These are phyloP conservation scores for Blastocystis sp. DNA, from an alignment of 352 stramenopile genomes.

Conservation along the genomic window DNA sequence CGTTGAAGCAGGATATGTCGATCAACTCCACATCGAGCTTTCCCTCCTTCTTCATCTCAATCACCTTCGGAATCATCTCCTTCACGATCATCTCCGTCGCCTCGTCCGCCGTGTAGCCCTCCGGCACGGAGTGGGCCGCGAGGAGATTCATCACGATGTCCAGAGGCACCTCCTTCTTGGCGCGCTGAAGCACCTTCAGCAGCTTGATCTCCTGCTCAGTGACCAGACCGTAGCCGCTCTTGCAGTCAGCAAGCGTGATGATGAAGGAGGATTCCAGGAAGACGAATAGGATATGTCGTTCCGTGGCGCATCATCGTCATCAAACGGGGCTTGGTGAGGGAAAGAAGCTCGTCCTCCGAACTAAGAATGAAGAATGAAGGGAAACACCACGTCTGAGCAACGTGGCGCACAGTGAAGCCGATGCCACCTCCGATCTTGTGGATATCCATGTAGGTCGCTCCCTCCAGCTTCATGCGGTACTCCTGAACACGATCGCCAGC, in stretches of 20 bases:
- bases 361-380: slow-evolving; percentile 72
- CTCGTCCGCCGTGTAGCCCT: slow-evolving; percentile 76
- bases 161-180: slow-evolving; percentile 73
- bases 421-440: slow-evolving; percentile 79
- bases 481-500: slow-evolving; percentile 81
- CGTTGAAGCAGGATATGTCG: slow-evolving; percentile 70
- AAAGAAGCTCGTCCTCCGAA: slow-evolving; percentile 76
- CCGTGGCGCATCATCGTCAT: slow-evolving; percentile 78
- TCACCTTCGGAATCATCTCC: slow-evolving; percentile 78
- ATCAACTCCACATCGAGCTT: slow-evolving; percentile 80
- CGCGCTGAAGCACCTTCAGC: slow-evolving; percentile 78
- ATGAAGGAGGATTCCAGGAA: background rate
- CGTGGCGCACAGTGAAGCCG: slow-evolving; percentile 78
- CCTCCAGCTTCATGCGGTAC: slow-evolving; percentile 82
- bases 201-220: slow-evolving; percentile 81
- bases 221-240: slow-evolving; percentile 81
- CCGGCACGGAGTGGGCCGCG: slow-evolving; percentile 78
- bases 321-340: slow-evolving; percentile 75
- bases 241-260: slow-evolving; percentile 77
- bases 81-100: slow-evolving; percentile 78
- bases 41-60: slow-evolving; percentile 77
- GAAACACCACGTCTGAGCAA: background rate
- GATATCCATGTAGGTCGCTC: slow-evolving; percentile 81
- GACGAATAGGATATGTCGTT: slow-evolving; percentile 72
- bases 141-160: slow-evolving; percentile 80